phyloP scores from a whole-genome alignment of 1,139 yeast genomes.

The Saccharomyces hybrid region DNA sequence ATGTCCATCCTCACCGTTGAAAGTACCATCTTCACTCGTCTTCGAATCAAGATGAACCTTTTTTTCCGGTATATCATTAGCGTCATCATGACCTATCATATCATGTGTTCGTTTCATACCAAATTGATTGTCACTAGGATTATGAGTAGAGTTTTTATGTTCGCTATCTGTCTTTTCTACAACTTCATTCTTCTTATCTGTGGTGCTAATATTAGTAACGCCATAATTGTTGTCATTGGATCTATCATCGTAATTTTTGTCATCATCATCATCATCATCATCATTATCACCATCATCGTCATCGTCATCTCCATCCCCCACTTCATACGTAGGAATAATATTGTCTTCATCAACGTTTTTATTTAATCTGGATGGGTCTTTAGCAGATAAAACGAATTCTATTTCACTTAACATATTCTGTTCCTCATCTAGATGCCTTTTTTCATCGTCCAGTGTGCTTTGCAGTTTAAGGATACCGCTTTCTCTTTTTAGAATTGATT shows the following conservation, averaged over 20 bases:
- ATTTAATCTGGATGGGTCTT: slow-evolving; percentile 17
- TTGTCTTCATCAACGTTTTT: slow-evolving; percentile 12
- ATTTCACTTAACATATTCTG: slow-evolving; percentile 23
- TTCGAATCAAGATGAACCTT: background rate
- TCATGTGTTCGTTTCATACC: background rate
- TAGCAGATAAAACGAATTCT: slow-evolving; percentile 23
- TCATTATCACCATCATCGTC: slow-evolving; percentile 11
- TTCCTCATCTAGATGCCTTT: slow-evolving; percentile 17
- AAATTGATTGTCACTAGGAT: background rate
- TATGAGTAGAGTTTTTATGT: background rate
- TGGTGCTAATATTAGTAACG: background rate
- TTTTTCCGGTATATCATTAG: background rate
- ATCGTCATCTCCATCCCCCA: slow-evolving; percentile 21
- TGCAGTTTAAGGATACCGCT: slow-evolving; percentile 13
- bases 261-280: slow-evolving; percentile 8
- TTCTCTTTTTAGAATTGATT: slow-evolving; percentile 18
- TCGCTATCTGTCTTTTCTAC: background rate
- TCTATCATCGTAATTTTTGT: background rate
- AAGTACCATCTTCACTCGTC: slow-evolving; percentile 5
- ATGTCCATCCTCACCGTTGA: slow-evolving; percentile 8
- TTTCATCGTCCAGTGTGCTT: slow-evolving; percentile 18
- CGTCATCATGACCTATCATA: background rate
- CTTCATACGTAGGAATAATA: slow-evolving; percentile 25
- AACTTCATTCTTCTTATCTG: background rate
- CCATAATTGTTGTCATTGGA: background rate